Percentiles rank a stretch among this genome's conserved stretches.
Evolutionary conservation across 2,329 filamentous ascomycete genomes (phyloP).

Genomic region (Ophiocordyceps camponoti-leonardi): DNA sequence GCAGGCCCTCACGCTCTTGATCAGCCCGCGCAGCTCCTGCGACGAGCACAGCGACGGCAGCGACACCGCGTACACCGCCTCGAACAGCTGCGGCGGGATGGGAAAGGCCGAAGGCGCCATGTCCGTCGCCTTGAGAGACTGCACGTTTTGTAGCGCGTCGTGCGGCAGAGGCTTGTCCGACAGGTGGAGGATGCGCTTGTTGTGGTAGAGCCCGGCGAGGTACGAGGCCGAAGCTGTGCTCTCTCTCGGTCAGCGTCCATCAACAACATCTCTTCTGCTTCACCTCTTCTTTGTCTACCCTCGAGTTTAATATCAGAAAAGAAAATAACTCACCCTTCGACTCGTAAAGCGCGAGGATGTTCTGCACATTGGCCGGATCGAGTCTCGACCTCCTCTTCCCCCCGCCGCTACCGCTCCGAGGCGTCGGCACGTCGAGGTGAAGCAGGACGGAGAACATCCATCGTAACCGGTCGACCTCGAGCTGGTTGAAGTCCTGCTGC

Average conservation of each 20-base stretch:
- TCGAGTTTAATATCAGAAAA: no score
- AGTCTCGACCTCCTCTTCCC: background rate
- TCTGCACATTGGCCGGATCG: constrained; percentile 4
- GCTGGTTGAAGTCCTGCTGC: background rate
- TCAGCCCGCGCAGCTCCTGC: constrained; percentile 35
- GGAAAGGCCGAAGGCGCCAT: constrained; percentile 18
- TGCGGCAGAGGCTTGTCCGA: constrained; percentile 22
- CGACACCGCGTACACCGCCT: constrained; percentile 31
- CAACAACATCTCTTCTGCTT: no score
- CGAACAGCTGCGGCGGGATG: constrained; percentile 25
- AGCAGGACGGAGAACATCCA: constrained; percentile 45
- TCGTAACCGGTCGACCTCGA: constrained; percentile 10
- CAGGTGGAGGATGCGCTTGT: constrained; percentile 27
- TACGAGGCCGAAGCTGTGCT: constrained; percentile 35
- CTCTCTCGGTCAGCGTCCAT: no score
- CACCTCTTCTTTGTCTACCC: no score
- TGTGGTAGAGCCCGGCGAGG: constrained; percentile 24
- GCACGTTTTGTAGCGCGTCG: constrained; percentile 19
- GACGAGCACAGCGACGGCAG: constrained; percentile 40
- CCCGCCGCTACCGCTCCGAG: background rate
- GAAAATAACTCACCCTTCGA: constrained; percentile 21
- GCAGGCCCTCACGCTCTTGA: constrained; percentile 37
- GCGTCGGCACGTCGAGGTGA: constrained; percentile 19
- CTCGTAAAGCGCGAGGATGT: constrained; percentile 33
- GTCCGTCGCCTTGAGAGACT: constrained; percentile 20